Percentiles rank a stretch among this genome's conserved stretches.
phyloP scores from a whole-genome alignment of 2,329 filamentous ascomycete species.

The Colletotrichum shisoi region DNA sequence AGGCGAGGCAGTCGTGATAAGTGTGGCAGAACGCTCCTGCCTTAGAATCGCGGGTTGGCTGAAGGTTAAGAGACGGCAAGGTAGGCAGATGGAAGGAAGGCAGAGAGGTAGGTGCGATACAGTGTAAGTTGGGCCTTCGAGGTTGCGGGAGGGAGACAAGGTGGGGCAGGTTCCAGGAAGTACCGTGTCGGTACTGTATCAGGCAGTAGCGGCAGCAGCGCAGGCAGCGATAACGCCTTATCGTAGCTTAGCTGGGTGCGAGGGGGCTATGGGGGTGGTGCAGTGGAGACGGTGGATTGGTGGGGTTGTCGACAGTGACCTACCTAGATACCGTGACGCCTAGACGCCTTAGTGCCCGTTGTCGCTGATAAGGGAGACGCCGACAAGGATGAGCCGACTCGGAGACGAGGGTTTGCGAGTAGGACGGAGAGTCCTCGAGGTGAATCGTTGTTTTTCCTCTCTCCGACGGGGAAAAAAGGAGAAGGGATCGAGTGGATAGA shows the following conservation, averaged over 20 bases:
- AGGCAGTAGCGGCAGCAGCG: slow-evolving; percentile 41
- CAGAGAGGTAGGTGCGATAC: slow-evolving; percentile 24
- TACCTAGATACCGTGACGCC: slow-evolving; percentile 11
- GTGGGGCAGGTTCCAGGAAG: slow-evolving; percentile 35
- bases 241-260: slow-evolving; percentile 23
- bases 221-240: slow-evolving; percentile 46
- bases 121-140: slow-evolving; percentile 33
- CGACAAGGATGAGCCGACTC: neutral
- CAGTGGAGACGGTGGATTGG: slow-evolving; percentile 23
- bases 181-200: slow-evolving; percentile 41
- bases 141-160: slow-evolving; percentile 6
- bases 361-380: slow-evolving; percentile 11
- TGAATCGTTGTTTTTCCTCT: too few relatives aligned
- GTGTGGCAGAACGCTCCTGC: neutral
- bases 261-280: slow-evolving; percentile 6
- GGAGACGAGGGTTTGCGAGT: neutral
- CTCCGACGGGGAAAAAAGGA: neutral
- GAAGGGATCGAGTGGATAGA: neutral
- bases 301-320: slow-evolving; percentile 32
- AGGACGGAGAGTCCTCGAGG: neutral
- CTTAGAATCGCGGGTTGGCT: slow-evolving; percentile 1
- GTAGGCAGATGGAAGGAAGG: slow-evolving; percentile 22
- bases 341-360: slow-evolving; percentile 11
- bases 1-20: neutral
- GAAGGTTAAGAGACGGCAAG: slow-evolving; percentile 10